Conservation (phyloP, 2,329 filamentous ascomycete genomes). For the Pseudocercospora crystallina region DNA sequence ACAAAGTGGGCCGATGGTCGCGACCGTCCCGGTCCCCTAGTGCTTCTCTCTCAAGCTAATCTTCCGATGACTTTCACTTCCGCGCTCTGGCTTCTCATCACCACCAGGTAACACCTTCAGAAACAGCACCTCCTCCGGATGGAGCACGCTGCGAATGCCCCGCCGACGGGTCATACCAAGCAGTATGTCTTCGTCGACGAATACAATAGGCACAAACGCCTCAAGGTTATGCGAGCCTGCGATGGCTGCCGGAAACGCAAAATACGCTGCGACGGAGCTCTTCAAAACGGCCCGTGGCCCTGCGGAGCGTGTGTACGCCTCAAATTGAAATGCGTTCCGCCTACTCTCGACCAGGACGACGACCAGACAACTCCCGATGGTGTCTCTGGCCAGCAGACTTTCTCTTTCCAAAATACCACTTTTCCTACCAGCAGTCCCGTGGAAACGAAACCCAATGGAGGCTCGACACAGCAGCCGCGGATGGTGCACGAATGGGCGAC, state of each 20-base stretch:
- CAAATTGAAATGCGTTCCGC: constrained; percentile 90
- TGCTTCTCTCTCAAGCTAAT: background rate
- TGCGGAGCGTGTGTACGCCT: constrained; percentile 90
- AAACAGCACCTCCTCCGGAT: constrained; percentile 16
- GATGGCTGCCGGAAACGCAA: constrained; percentile 93
- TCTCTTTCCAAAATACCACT: constrained; percentile 31
- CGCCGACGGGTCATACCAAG: constrained; percentile 71
- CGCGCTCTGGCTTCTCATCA: constrained; percentile 8
- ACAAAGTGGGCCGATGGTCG: too few relatives aligned
- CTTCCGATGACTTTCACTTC: constrained; percentile 19
- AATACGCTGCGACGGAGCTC: constrained; percentile 97
- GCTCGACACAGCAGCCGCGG: constrained; percentile 11
- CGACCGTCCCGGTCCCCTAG: too few relatives aligned
- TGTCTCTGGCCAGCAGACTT: constrained; percentile 27
- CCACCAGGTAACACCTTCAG: constrained; percentile 11
- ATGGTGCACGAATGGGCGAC: constrained; percentile 23
- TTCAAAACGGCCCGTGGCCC: constrained; percentile 88
- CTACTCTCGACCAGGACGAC: constrained; percentile 74
- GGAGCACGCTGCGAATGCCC: constrained; percentile 21
- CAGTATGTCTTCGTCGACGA: constrained; percentile 99
- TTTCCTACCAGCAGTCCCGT: constrained; percentile 18
- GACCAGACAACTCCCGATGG: constrained; percentile 36
- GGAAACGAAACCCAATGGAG: constrained; percentile 13
- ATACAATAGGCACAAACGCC: constrained; percentile 93
- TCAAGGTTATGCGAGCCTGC: constrained; percentile 98